Evolutionary conservation across 352 stramenopile genomes (phyloP), one percentile per base, ranked within the genome.

Genomic region (Pythium pyrilobum): DNA sequence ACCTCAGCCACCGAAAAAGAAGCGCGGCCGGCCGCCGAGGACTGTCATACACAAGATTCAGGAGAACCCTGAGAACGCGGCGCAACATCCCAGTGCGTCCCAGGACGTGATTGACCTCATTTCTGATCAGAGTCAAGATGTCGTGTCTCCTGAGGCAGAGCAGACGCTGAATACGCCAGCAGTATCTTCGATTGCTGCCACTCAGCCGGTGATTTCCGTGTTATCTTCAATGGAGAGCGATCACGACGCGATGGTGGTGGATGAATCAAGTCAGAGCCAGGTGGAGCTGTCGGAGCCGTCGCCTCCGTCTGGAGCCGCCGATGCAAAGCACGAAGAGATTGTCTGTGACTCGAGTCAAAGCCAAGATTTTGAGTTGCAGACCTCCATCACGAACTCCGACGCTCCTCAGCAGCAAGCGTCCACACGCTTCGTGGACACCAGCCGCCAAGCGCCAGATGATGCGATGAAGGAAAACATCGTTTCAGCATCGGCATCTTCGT

Each of bases 21-120:
- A 50, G 33, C 41, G 52, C 16, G 42, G 52, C 0, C 33, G 52
- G n/a, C 29, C 7, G 12, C 28, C 32, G 2, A 59, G 41, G n/a
- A 18, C n/a, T 23, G 20, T 25, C 5, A 25, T 46, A 38, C 33
- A 37, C 1, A 18, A 29, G n/a, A n/a, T n/a, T n/a, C n/a, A n/a
- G n/a, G n/a, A n/a, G n/a, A n/a, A n/a, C n/a, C n/a, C n/a, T n/a
- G n/a, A n/a, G n/a, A n/a, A n/a, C n/a, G n/a, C n/a, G n/a, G n/a
- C n/a, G n/a, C 12, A 25, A 5, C 37, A 5, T 43, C n/a, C 10
- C 18, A 28, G 4, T 15, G 5, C 37, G n/a, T n/a, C n/a, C n/a
- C n/a, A 24, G n/a, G 48, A 56, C 4, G 28, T 56, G n/a, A 27
- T 56, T 24, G 48, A 56, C 33, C 48, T 56, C 20, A 29, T 56